Evolutionary conservation across 2,329 filamentous ascomycete species (phyloP).

Genomic region (Claviceps sp.): DNA sequence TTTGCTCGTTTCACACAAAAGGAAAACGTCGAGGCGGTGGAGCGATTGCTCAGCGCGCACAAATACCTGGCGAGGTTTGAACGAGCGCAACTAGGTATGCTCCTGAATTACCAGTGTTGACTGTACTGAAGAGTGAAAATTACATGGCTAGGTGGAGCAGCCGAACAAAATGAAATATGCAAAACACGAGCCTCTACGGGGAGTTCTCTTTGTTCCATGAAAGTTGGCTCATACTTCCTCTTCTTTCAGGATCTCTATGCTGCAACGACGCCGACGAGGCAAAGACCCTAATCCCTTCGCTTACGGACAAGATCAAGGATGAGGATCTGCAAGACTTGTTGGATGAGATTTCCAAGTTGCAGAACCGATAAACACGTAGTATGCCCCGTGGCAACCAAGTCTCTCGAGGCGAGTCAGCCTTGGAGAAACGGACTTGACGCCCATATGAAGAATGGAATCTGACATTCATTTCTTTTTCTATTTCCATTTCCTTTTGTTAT

Average conservation of each 20-base stretch:
- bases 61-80: slow-evolving; percentile 82
- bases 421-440: background rate
- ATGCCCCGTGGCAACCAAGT: background rate
- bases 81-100: slow-evolving; percentile 73
- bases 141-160: background rate
- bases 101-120: background rate
- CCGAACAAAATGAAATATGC: background rate
- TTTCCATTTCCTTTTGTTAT: background rate
- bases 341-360: slow-evolving; percentile 78
- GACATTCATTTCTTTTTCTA: background rate
- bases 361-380: slow-evolving; percentile 21
- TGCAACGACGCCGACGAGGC: slow-evolving; percentile 91
- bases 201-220: background rate
- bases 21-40: slow-evolving; percentile 89
- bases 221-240: slow-evolving; percentile 1
- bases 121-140: background rate
- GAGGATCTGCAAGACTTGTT: slow-evolving; percentile 78
- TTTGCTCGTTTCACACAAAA: slow-evolving; percentile 95
- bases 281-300: slow-evolving; percentile 83
- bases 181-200: background rate
- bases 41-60: slow-evolving; percentile 68
- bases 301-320: slow-evolving; percentile 82
- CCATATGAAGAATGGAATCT: background rate
- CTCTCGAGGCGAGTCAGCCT: background rate
- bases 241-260: slow-evolving; percentile 62